phyloP scores from a whole-genome alignment of 805 yeast genomes.

The Isabelozyma rhagii region DNA sequence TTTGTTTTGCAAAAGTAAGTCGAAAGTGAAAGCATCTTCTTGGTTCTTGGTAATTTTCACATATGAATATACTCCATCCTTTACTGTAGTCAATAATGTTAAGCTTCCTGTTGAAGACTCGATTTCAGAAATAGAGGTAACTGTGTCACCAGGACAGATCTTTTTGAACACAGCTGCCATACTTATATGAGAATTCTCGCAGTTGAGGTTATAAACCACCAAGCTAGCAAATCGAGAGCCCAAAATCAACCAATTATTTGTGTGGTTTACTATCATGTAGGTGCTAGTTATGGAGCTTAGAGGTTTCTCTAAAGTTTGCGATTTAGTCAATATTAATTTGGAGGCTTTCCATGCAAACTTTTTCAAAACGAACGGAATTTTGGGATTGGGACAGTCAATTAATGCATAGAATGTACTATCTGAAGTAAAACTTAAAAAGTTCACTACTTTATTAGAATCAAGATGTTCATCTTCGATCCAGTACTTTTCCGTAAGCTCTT shows the following conservation, averaged over 20 bases:
- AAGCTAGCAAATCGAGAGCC: constrained; percentile 75
- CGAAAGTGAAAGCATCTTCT: constrained; percentile 10
- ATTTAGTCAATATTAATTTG: constrained; percentile 19
- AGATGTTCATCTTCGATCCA: constrained; percentile 21
- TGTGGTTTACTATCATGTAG: constrained; percentile 44
- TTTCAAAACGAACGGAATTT: constrained; percentile 47
- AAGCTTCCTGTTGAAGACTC: constrained; percentile 14
- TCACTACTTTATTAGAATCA: constrained; percentile 46
- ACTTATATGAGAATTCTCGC: constrained; percentile 10
- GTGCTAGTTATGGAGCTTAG: constrained; percentile 54
- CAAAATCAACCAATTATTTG: constrained; percentile 44
- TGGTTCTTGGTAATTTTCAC: constrained; percentile 11
- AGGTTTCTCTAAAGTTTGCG: constrained; percentile 33
- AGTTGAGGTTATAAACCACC: constrained; percentile 47
- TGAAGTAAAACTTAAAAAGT: constrained; percentile 35
- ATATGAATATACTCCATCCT: constrained; percentile 64
- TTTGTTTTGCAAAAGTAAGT: constrained; percentile 53
- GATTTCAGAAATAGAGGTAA: constrained; percentile 50
- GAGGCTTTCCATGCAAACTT: constrained; percentile 22
- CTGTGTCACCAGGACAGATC: constrained; percentile 63
- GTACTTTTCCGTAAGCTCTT: constrained; percentile 17
- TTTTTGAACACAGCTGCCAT: constrained; percentile 40
- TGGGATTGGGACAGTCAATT: constrained; percentile 67
- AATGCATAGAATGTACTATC: constrained; percentile 33
- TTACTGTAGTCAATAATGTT: constrained; percentile 48